These are phyloP conservation scores for Ballota nigra DNA, from an alignment of 257 asterid species.

Conservation along the genomic window DNA sequence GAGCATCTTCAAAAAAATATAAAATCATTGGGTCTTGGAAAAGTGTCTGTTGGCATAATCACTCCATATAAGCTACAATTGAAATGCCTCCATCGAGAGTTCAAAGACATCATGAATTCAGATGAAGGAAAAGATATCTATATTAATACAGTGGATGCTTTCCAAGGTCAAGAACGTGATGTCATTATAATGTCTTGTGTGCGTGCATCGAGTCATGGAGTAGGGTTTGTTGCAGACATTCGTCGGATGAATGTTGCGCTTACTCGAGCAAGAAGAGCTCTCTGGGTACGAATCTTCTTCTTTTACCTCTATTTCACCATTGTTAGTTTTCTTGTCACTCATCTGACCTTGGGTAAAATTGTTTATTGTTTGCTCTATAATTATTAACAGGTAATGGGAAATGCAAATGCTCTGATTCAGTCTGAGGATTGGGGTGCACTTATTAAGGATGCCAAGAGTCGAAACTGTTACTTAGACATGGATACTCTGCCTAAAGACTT, in stretches of 20 bases:
- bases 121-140: constrained; percentile 96
- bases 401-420: constrained; percentile 73
- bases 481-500: constrained; percentile 90
- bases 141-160: constrained; percentile 96
- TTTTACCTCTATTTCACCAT: background rate
- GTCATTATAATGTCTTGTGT: constrained; percentile 98
- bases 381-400: constrained; percentile 82
- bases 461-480: constrained; percentile 88
- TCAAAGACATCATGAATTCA: constrained; percentile 75
- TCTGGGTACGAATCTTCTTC: constrained; percentile 61
- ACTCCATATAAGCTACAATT: constrained; percentile 97
- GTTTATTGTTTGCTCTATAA: constrained; percentile 19
- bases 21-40: constrained; percentile 63
- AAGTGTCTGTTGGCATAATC: constrained; percentile 90
- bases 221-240: constrained; percentile 95
- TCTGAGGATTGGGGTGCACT: constrained; percentile 98
- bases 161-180: constrained; percentile 99
- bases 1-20: constrained; percentile 81
- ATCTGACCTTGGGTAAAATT: background rate
- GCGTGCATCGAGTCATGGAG: constrained; percentile 92
- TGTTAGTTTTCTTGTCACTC: background rate
- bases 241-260: constrained; percentile 99
- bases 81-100: constrained; percentile 96
- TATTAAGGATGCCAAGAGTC: constrained; percentile 75
- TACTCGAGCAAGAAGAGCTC: constrained; percentile 97